A percentile compares a stretch with the other conserved stretches of the same genome.
phyloP scores from a whole-genome alignment of 1,284 basidiomycete species.

The Pseudozyma sp. region DNA sequence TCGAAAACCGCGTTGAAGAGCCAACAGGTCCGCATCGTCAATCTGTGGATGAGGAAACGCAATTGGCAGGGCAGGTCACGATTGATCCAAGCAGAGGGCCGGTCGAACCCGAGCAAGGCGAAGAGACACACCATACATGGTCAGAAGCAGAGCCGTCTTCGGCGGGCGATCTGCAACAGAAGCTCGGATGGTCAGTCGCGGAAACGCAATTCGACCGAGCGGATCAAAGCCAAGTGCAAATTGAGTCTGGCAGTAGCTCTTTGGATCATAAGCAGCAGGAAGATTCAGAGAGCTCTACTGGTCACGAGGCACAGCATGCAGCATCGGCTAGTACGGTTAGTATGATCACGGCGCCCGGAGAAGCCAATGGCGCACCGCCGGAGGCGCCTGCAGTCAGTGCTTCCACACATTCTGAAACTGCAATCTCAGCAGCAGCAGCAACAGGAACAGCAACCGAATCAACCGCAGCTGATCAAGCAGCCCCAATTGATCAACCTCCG shows the following conservation, averaged over 20 bases:
- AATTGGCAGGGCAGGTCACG: background rate
- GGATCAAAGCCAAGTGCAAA: background rate
- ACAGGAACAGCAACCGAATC: background rate
- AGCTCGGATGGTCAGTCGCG: slow-evolving; percentile 26
- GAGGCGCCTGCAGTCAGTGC: background rate
- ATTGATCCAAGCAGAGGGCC: background rate
- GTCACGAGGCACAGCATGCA: background rate
- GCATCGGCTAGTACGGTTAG: background rate
- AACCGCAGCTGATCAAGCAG: background rate
- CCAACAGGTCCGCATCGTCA: background rate
- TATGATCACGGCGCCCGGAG: background rate
- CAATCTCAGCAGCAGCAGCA: background rate
- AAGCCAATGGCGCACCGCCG: background rate
- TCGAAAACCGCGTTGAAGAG: background rate
- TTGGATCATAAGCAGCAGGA: no score
- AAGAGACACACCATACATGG: no score
- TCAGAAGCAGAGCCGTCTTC: background rate
- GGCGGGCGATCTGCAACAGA: slow-evolving; percentile 4
- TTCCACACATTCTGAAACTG: background rate
- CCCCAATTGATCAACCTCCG: background rate
- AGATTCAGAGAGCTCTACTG: background rate
- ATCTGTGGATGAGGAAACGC: background rate
- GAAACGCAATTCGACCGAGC: background rate
- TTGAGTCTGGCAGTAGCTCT: background rate
- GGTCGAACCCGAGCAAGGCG: no score